These are phyloP conservation scores for Pulveroboletus sp. DNA, from an alignment of 768 basidiomycete genomes.

Conservation along the genomic window DNA sequence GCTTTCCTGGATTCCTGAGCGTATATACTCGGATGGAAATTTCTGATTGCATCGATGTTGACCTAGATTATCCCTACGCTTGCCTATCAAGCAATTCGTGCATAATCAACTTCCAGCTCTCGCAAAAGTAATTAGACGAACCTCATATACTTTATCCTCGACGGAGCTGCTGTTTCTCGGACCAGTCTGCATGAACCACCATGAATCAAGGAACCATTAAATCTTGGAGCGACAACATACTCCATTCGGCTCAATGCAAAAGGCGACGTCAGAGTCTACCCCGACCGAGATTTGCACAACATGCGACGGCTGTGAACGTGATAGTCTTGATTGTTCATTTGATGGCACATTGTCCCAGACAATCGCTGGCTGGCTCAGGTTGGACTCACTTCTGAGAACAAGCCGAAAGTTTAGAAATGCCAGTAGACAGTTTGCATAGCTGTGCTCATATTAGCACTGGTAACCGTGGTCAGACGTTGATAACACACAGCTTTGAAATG, in stretches of 20 bases:
- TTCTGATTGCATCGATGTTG: too few species aligned
- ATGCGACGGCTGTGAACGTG: not conserved
- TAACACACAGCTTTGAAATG: conserved; percentile 14
- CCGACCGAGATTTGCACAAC: not conserved
- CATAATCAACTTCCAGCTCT: not conserved
- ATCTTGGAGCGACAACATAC: not conserved
- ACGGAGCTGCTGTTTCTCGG: not conserved
- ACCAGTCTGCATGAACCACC: not conserved
- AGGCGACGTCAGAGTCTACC: not conserved
- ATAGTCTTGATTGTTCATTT: not conserved
- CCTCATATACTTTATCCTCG: not conserved
- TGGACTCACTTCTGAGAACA: conserved; percentile 1
- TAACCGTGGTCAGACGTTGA: not conserved
- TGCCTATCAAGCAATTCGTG: too few species aligned
- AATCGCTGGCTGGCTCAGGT: conserved; percentile 1
- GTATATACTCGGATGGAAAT: too few species aligned
- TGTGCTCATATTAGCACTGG: not conserved
- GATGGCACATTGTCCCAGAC: conserved; percentile 1
- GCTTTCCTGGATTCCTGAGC: too few species aligned
- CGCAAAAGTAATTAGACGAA: not conserved
- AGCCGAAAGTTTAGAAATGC: conserved; percentile 15
- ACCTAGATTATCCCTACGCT: too few species aligned
- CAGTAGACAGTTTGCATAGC: conserved; percentile 18
- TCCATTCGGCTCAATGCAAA: not conserved
- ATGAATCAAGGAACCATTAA: not conserved